These are phyloP conservation scores for Chloranthus sessilifolius DNA, from an alignment of 164 flowering plant species.

Conservation along the genomic window DNA sequence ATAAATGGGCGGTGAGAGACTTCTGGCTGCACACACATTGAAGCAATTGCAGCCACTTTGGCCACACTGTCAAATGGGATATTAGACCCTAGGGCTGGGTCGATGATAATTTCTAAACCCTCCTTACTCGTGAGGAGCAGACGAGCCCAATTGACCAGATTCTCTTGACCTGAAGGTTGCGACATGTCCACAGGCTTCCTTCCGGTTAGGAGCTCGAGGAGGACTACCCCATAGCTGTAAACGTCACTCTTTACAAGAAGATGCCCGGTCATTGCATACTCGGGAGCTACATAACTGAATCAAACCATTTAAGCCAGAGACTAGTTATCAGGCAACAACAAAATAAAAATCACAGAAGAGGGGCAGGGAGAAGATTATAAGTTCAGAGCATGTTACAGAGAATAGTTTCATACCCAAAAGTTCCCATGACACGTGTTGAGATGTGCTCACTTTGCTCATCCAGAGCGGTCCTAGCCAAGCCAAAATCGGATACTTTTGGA, in stretches of 20 bases:
- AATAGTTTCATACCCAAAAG: constrained; percentile 64
- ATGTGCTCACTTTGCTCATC: constrained; percentile 70
- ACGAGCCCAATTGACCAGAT: constrained; percentile 88
- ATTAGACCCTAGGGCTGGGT: constrained; percentile 54
- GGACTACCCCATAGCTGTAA: constrained; percentile 95
- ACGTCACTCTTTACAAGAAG: constrained; percentile 97
- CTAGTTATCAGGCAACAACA: too few species aligned
- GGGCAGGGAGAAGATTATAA: too few species aligned
- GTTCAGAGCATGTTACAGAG: not conserved
- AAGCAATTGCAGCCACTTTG: constrained; percentile 96
- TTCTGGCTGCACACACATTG: constrained; percentile 96
- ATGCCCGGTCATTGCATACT: constrained; percentile 98
- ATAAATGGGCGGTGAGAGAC: constrained; percentile 96
- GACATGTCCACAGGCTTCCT: constrained; percentile 95
- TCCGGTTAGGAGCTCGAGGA: constrained; percentile 89
- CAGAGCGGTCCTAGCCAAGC: constrained; percentile 76
- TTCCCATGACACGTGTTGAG: constrained; percentile 90
- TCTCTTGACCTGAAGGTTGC: constrained; percentile 81
- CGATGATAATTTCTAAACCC: constrained; percentile 56
- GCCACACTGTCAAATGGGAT: constrained; percentile 59
- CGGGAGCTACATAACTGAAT: constrained; percentile 90
- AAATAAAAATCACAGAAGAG: too few species aligned
- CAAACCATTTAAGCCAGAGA: too few species aligned
- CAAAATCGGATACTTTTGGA: constrained; percentile 94
- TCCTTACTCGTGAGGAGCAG: constrained; percentile 75